Evolutionary conservation across 1,139 yeast species (phyloP).

Genomic region (Tardiomyces depauwii): DNA sequence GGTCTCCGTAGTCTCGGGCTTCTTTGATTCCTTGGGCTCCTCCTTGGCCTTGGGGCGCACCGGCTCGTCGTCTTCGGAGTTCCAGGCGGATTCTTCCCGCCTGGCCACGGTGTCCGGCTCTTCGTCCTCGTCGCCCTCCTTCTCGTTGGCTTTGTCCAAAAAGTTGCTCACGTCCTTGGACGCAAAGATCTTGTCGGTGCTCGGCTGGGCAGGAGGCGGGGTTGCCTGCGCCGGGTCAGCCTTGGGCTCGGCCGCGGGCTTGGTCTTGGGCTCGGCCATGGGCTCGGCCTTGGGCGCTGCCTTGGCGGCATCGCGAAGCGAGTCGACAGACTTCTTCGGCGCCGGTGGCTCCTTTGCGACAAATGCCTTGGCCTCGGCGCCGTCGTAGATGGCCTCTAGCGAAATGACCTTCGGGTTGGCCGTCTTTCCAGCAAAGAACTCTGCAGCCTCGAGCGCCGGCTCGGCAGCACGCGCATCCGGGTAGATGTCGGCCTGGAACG

Average conservation of each 20-base stretch:
- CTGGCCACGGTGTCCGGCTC: slow-evolving; percentile 22
- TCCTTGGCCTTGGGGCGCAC: slow-evolving; percentile 13
- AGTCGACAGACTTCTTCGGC: background rate
- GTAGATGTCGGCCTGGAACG: slow-evolving; percentile 84
- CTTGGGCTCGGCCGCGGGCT: slow-evolving; percentile 18
- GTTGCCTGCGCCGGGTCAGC: slow-evolving; percentile 21
- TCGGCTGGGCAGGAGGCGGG: slow-evolving; percentile 1
- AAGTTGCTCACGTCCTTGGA: slow-evolving; percentile 38
- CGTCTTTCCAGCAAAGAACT: slow-evolving; percentile 68
- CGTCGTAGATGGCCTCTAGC: slow-evolving; percentile 70
- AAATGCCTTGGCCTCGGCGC: slow-evolving; percentile 19
- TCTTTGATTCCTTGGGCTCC: slow-evolving; percentile 11
- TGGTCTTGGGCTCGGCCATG: slow-evolving; percentile 15
- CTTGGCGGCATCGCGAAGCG: background rate
- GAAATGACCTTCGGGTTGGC: slow-evolving; percentile 70
- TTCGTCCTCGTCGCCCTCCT: slow-evolving; percentile 38
- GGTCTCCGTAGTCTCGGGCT: slow-evolving; percentile 9
- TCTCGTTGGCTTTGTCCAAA: slow-evolving; percentile 38
- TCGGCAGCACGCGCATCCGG: slow-evolving; percentile 79
- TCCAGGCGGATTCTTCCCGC: slow-evolving; percentile 18
- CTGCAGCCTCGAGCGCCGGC: slow-evolving; percentile 69
- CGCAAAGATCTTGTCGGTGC: slow-evolving; percentile 36
- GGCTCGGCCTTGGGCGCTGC: slow-evolving; percentile 12
- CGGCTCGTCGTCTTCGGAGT: slow-evolving; percentile 25
- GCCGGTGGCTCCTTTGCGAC: background rate